Evolutionary conservation across 306 rosid species (phyloP).

Genomic region (Oemleria cerasiformis): DNA sequence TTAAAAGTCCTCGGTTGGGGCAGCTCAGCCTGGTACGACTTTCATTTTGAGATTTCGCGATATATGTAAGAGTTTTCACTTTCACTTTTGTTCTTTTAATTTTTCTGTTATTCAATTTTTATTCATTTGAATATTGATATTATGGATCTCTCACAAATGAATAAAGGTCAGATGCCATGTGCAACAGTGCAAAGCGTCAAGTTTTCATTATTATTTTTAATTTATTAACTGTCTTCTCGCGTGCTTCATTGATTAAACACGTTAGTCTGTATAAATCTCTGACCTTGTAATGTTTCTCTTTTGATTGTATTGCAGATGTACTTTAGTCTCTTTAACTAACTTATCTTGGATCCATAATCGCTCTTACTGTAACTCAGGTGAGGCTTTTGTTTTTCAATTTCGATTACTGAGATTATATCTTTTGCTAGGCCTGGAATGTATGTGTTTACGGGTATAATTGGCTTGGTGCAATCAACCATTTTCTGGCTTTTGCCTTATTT

Average conservation of each 20-base stretch:
- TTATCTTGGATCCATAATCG: slow-evolving; percentile 42
- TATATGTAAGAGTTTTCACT: not conserved
- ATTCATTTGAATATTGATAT: slow-evolving; percentile 20
- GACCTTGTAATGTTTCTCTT: slow-evolving; percentile 26
- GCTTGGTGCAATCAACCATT: not conserved
- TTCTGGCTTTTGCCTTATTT: not conserved
- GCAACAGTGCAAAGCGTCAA: slow-evolving; percentile 52
- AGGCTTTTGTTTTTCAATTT: slow-evolving; percentile 35
- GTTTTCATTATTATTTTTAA: slow-evolving; percentile 38
- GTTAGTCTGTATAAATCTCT: slow-evolving; percentile 34
- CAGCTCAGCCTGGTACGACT: not conserved
- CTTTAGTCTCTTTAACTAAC: slow-evolving; percentile 38
- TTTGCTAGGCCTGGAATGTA: not conserved
- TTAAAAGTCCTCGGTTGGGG: not conserved
- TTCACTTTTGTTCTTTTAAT: not conserved
- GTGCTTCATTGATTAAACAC: slow-evolving; percentile 31
- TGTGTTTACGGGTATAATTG: slow-evolving; percentile 7
- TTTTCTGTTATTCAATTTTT: not conserved
- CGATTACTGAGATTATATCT: not conserved
- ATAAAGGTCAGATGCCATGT: slow-evolving; percentile 45
- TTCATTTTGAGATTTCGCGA: not conserved
- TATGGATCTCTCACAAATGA: slow-evolving; percentile 44
- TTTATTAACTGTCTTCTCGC: slow-evolving; percentile 42
- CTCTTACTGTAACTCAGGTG: slow-evolving; percentile 47
- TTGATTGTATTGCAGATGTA: slow-evolving; percentile 45